Base-by-base conservation (phyloP, 2,329 filamentous ascomycete species). In the Pseudocercospora musae region DNA sequence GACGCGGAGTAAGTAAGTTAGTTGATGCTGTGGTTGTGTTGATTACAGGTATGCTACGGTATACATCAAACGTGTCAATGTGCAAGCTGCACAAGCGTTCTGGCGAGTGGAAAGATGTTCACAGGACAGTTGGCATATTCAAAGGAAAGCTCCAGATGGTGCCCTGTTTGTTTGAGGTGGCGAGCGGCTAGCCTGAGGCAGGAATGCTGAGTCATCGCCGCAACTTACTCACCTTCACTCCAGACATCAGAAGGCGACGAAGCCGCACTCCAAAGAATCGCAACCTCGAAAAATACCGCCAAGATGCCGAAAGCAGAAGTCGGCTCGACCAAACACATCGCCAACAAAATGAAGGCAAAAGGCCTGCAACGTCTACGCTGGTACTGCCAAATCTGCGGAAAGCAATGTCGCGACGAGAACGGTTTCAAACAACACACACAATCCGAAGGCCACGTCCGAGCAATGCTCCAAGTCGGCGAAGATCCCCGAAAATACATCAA, bases 261-360 rank as follows among this genome's bases (percentile, higher is more conserved):
- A 62, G 49, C 57, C 49, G 46, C 46, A 33, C 37, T 21, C 44
- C n/a, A 50, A 52, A 42, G 6, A 21, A 29, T 15, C 8, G 13
- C 11, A 7, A 33, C 4, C 37, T 13, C 31, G 4, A 18, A 15
- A 58, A 58, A 37, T 33, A 67, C 66, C 67, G 62, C 70, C 68
- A 89, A 75, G 57, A 98, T 98, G 94, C 89, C 89, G 58, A 91
- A 91, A 81, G 95, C 95, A 72, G 95, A 98, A 81, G 88, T 91
- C 58, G 95, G 95, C 66, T 91, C 89, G 60, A 92, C 89, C n/a
- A 98, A 97, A 79, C 86, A 91, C 76, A 84, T 98, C 63, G 87
- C 85, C 78, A 98, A 98, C 80, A 89, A 92, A 79, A 88, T 96
- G 81, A 97, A 96, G 79, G 85, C 87, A 66, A 89, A 91, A 75